Percentiles rank a stretch among this genome's conserved stretches.
Evolutionary conservation across 179 eudicot species (phyloP).

Genomic region (Spinacia oleracea): DNA sequence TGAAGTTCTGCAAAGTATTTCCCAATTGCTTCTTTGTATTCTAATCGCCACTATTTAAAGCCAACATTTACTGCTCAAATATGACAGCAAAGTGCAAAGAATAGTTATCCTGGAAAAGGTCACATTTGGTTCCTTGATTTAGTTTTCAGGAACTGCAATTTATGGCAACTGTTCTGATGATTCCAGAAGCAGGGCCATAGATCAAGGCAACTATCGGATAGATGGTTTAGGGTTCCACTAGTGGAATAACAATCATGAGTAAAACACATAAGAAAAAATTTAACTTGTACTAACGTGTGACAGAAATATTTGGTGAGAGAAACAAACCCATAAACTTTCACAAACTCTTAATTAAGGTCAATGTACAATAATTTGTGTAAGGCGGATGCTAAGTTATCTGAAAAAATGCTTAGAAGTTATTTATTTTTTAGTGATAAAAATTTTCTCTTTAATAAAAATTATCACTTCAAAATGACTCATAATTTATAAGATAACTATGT

Average conservation of each 20-base stretch:
- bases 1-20: not conserved
- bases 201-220: not conserved
- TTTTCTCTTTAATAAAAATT: too few relatives aligned
- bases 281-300: not conserved
- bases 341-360: too few relatives aligned
- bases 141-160: not conserved
- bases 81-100: not conserved
- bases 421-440: too few relatives aligned
- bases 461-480: too few relatives aligned
- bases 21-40: conserved; percentile 1
- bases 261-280: not conserved
- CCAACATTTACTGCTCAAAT: not conserved
- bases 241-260: not conserved
- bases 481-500: too few relatives aligned
- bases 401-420: too few relatives aligned
- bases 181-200: not conserved
- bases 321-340: too few relatives aligned
- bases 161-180: not conserved
- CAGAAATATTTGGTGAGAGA: too few relatives aligned
- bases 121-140: not conserved
- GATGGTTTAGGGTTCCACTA: not conserved
- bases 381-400: too few relatives aligned
- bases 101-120: not conserved
- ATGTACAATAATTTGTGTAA: too few relatives aligned
- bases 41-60: not conserved